phyloP scores from a whole-genome alignment of 345 rosid genomes.

The Mangifera indica region DNA sequence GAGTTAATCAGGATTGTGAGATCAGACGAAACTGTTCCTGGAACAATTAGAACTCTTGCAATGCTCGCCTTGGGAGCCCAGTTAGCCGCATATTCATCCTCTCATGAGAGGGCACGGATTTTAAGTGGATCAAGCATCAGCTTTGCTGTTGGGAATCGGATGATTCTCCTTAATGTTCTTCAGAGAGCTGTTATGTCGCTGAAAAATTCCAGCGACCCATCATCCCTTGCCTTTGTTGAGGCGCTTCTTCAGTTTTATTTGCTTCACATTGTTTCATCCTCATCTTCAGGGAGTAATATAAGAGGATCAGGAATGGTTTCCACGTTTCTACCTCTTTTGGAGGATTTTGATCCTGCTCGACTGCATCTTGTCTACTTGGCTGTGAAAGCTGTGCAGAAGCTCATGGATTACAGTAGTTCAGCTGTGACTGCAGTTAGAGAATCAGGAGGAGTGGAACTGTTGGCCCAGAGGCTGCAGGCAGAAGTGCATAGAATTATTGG shows the following conservation, averaged over 20 bases:
- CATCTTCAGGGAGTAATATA: constrained; percentile 87
- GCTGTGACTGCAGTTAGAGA: constrained; percentile 86
- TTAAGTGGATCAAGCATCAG: constrained; percentile 91
- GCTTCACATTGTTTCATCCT: constrained; percentile 92
- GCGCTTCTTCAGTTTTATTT: constrained; percentile 94
- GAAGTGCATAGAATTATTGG: constrained; percentile 81
- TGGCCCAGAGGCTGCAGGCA: constrained; percentile 78
- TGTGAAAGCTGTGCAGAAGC: constrained; percentile 87
- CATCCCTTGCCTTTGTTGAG: constrained; percentile 88
- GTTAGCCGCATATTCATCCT: constrained; percentile 87
- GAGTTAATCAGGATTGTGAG: constrained; percentile 89
- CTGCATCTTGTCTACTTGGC: constrained; percentile 90
- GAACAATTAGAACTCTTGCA: constrained; percentile 83
- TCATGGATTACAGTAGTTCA: constrained; percentile 92
- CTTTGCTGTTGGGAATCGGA: constrained; percentile 86
- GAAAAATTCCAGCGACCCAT: constrained; percentile 74
- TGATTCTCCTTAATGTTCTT: constrained; percentile 91
- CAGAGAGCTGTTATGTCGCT: constrained; percentile 85
- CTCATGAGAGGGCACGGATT: constrained; percentile 91
- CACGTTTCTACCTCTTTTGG: constrained; percentile 88
- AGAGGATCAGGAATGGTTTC: constrained; percentile 98
- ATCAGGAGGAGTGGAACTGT: constrained; percentile 88
- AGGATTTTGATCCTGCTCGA: constrained; percentile 77
- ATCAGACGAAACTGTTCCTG: constrained; percentile 80
- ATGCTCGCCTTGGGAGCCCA: constrained; percentile 97